Evolutionary conservation across 83 land plant genomes (phyloP), one percentile per base, ranked within the genome.

Genomic region (Isoetes engelmannii): DNA sequence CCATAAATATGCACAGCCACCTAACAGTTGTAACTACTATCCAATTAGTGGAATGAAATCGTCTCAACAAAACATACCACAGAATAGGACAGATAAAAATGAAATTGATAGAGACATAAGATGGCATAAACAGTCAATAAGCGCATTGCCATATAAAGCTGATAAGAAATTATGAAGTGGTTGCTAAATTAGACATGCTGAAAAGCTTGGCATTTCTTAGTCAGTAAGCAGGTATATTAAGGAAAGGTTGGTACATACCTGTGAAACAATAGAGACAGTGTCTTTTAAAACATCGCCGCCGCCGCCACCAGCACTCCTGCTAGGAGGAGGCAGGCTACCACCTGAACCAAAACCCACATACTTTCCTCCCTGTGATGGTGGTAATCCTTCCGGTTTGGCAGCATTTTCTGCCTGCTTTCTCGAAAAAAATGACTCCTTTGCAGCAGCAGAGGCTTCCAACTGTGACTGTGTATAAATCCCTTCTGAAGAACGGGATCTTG

Each of bases 331-430:
- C 37, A 77, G 53, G 7, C 74, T 73, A 48, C 75, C 83, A 3
- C 67, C 68, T 3, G 98, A 93, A 44, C 98, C 98, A 69, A 93
- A 93, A 4, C 98, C 98, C 4, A 93, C 98, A 68, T 93, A 93
- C 83, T 90, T 93, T 57, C 98, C 98, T 0, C 98, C 98, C 48
- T 90, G 89, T 9, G 96, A 87, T 4, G 98, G 98, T 4, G 92
- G 98, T 0, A 93, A 1, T 1, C 95, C 89, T 19, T 87, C 92
- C 12, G 96, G 90, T 70, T 80, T 70, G 3, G 88, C 65, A 18
- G 85, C 88, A 70, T 93, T 93, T 76, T 93, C 98, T 7, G 79
- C 81, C 76, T 82, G 77, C 73, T 82, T 93, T 70, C 85, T 78
- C 6, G 89, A 86, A 69, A 93, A 90, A 61, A 90, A 93, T 6